phyloP scores from a whole-genome alignment of 441 rosid species.

The Codiaeum variegatum region DNA sequence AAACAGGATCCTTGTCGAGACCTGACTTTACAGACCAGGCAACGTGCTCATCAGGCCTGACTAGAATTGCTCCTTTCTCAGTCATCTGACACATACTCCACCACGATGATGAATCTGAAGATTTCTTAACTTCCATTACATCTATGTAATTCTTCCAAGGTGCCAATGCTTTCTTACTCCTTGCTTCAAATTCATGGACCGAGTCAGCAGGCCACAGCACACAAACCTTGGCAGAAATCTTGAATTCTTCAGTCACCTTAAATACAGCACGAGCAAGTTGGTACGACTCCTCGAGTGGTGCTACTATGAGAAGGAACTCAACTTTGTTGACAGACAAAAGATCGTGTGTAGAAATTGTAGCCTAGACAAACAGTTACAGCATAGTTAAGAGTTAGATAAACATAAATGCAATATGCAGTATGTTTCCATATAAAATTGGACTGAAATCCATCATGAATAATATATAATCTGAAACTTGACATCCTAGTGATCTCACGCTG shows the following conservation, averaged over 20 bases:
- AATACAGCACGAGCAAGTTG: constrained; percentile 24
- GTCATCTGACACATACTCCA: constrained; percentile 76
- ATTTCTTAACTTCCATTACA: constrained; percentile 46
- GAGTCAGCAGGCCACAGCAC: constrained; percentile 46
- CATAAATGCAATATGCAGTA: neutral
- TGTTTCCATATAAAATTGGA: constrained; percentile 3
- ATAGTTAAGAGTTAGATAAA: constrained; percentile 11
- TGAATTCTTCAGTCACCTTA: constrained; percentile 23
- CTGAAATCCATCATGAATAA: neutral
- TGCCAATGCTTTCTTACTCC: constrained; percentile 42
- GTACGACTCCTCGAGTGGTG: constrained; percentile 53
- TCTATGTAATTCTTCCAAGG: constrained; percentile 71
- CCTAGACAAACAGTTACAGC: constrained; percentile 28
- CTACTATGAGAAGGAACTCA: constrained; percentile 80
- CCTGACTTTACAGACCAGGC: constrained; percentile 68
- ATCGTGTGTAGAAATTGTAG: constrained; percentile 59
- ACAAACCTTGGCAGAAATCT: constrained; percentile 32
- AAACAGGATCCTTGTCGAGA: constrained; percentile 34
- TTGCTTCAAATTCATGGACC: constrained; percentile 20
- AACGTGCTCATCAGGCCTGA: constrained; percentile 81
- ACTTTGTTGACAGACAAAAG: constrained; percentile 57
- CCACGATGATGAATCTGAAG: constrained; percentile 50
- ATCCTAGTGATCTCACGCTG: neutral
- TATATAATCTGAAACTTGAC: neutral
- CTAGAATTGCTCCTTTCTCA: constrained; percentile 60